Evolutionary conservation across 2,329 filamentous ascomycete species (phyloP).

Genomic region (Ophiostoma pallidulum): DNA sequence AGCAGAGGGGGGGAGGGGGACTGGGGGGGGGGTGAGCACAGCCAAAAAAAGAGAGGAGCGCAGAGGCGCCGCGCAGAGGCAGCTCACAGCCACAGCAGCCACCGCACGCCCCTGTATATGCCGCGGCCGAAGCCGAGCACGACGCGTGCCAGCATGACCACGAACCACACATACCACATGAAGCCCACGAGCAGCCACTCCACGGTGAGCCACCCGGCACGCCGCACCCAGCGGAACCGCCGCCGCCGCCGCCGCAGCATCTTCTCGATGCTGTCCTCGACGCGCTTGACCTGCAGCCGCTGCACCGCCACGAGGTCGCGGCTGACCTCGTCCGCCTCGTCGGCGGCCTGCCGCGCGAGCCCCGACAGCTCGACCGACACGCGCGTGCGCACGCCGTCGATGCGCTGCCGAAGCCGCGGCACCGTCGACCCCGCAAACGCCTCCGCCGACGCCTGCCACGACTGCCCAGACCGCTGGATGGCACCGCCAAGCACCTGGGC

Average conservation of each 20-base stretch:
- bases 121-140: constrained; percentile 54
- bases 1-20: neutral
- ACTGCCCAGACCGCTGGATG: constrained; percentile 37
- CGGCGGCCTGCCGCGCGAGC: constrained; percentile 57
- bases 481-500: constrained; percentile 41
- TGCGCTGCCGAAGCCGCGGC: constrained; percentile 39
- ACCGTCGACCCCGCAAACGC: constrained; percentile 48
- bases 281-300: constrained; percentile 68
- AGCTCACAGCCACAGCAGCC: constrained; percentile 70
- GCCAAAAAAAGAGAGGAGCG: neutral
- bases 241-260: constrained; percentile 60
- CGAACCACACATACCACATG: constrained; percentile 91
- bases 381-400: constrained; percentile 38
- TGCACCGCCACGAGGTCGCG: constrained; percentile 67
- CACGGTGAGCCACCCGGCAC: constrained; percentile 69
- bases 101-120: constrained; percentile 52
- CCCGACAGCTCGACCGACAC: constrained; percentile 45
- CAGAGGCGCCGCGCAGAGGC: neutral
- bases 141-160: constrained; percentile 67
- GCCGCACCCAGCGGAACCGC: constrained; percentile 62
- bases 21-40: too few species aligned
- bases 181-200: constrained; percentile 83
- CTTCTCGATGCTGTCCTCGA: constrained; percentile 69
- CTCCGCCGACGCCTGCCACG: constrained; percentile 52
- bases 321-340: constrained; percentile 71